A percentile compares a stretch with the other conserved stretches of the same genome.
phyloP scores from a whole-genome alignment of 805 yeast genomes.

The Candida golubevii region DNA sequence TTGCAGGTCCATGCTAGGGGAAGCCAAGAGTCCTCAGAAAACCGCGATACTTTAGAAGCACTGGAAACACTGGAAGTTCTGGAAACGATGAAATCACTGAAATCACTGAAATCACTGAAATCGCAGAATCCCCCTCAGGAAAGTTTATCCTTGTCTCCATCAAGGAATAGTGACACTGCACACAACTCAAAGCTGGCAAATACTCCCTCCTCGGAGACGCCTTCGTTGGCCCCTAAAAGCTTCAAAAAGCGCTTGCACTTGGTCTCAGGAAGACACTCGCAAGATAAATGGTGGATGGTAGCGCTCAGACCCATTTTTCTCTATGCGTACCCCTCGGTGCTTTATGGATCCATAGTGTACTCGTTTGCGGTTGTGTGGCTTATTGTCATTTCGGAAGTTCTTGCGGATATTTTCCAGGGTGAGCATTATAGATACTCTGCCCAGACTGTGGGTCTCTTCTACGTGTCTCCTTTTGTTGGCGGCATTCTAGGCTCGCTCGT shows the following conservation, averaged over 20 bases:
- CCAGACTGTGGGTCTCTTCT: constrained; percentile 49
- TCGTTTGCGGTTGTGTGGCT: constrained; percentile 61
- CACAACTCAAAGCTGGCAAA: constrained; percentile 14
- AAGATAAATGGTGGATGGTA: constrained; percentile 52
- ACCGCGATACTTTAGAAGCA: too few relatives aligned
- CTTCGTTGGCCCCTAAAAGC: constrained; percentile 12
- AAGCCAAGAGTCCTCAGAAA: too few relatives aligned
- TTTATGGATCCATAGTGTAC: constrained; percentile 50
- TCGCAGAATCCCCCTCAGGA: not conserved
- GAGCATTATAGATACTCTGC: constrained; percentile 44
- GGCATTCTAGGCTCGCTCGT: constrained; percentile 53
- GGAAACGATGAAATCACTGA: too few relatives aligned
- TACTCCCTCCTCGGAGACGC: not conserved
- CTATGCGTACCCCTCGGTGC: constrained; percentile 46
- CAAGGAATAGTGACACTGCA: too few relatives aligned
- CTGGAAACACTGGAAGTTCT: too few relatives aligned
- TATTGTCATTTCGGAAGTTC: constrained; percentile 55
- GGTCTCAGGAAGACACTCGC: constrained; percentile 46
- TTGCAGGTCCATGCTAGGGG: too few relatives aligned
- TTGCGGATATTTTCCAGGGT: constrained; percentile 44
- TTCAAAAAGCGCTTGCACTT: constrained; percentile 34
- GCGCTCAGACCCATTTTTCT: constrained; percentile 52
- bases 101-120: too few relatives aligned
- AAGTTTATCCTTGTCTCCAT: too few relatives aligned
- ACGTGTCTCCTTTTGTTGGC: constrained; percentile 54